Percentiles rank a stretch among this genome's conserved stretches.
phyloP scores from a whole-genome alignment of 1,139 yeast genomes.

The Diutina scorzettiae region DNA sequence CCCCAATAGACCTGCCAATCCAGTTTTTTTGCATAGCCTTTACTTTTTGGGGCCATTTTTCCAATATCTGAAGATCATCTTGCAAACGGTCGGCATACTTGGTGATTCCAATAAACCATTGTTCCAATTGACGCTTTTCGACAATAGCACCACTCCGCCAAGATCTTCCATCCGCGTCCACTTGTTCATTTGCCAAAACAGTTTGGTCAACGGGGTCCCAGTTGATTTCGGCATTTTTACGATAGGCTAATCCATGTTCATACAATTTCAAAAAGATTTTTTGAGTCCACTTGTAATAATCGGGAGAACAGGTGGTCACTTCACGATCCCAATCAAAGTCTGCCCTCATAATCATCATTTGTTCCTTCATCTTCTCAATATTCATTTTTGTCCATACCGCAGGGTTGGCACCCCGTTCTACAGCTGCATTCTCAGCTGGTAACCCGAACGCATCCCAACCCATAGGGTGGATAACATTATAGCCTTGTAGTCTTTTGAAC shows the following conservation, averaged over 20 bases:
- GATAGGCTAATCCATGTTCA: constrained; percentile 72
- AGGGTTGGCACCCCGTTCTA: constrained; percentile 72
- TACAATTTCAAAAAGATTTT: constrained; percentile 62
- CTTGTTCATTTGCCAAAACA: constrained; percentile 93
- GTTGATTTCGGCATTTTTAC: constrained; percentile 78
- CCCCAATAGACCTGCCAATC: constrained; percentile 88
- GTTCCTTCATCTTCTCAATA: constrained; percentile 72
- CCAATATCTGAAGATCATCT: constrained; percentile 45
- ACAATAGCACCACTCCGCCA: constrained; percentile 97
- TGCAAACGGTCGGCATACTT: constrained; percentile 58
- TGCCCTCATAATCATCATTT: constrained; percentile 65
- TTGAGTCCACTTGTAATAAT: constrained; percentile 89
- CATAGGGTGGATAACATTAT: constrained; percentile 84
- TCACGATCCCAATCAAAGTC: constrained; percentile 94
- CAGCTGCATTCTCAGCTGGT: constrained; percentile 97
- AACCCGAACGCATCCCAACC: constrained; percentile 99
- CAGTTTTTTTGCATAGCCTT: constrained; percentile 85
- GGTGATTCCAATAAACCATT: constrained; percentile 91
- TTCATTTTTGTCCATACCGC: constrained; percentile 71
- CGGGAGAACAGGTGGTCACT: constrained; percentile 76
- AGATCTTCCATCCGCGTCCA: constrained; percentile 77
- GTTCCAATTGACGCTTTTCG: constrained; percentile 67
- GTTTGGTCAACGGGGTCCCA: constrained; percentile 98
- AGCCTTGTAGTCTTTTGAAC: constrained; percentile 66
- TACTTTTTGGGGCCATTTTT: constrained; percentile 82